Base-by-base conservation (phyloP, 176 grass and related monocot genomes). In the Canna indica region DNA sequence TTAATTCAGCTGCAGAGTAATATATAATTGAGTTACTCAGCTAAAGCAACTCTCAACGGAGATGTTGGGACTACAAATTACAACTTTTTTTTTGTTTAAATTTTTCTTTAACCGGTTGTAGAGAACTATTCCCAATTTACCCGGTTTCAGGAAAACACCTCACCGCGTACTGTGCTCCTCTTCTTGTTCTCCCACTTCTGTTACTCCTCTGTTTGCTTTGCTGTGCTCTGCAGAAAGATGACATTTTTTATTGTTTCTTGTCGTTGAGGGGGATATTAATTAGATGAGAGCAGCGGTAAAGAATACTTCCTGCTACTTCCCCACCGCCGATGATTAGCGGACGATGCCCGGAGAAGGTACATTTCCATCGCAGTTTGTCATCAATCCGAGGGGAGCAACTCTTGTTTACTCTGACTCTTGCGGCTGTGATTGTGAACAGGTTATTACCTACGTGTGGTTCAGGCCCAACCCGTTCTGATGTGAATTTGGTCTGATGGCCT, bases 281-380 rank as follows among this genome's bases (percentile, higher is more conserved):
- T 71, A 96, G 92, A 96, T 96, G 92, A 84, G 92, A 53, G 85
- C 84, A 0, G 88, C 88, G 3, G 65, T 77, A 5, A 77, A 36
- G 64, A 38, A 77, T 17, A 35, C 69, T 33, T 47, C 32, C 36
- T 60, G 72, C 41, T 69, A 52, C 67, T 83, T 83, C 52, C 81
- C 81, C 66, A 83, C 81, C 46, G 81, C 81, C n/a, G 20, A 79
- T 83, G 68, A 76, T 83, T 24, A 83, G 63, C 9, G 81, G 81
- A 3, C 77, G 81, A 12, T 75, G 81, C 70, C 73, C 64, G 58
- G 76, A 78, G 50, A 83, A 83, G 81, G 81, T 83, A 29, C 74
- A 77, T 83, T 83, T 34, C 60, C 35, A 39, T 75, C 47, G 15
- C 69, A n/a, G n/a, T n/a, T 20, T 15, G 31, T 36, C 32, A 11